Evolutionary conservation across 768 basidiomycete species (phyloP), one percentile per base, ranked within the genome.

Genomic region (Leucogyrophana mollusca): DNA sequence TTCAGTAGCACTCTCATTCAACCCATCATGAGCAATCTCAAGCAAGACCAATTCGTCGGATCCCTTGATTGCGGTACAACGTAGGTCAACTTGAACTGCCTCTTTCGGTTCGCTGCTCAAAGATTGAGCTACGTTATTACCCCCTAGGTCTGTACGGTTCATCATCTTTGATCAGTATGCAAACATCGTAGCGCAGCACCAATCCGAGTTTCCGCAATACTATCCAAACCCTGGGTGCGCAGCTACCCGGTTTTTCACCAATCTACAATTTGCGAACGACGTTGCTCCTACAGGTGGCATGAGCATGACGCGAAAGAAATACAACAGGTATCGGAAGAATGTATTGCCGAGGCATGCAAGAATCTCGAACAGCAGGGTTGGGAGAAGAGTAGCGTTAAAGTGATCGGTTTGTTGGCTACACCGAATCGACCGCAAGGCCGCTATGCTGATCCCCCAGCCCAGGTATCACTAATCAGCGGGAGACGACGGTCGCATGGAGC

Each of bases 401-500:
- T 89, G 52, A 90, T 99, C 54, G 95, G 94, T 93, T 58, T 52
- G 84, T 69, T 14, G 35, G 27, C 46, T 27, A 32, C 22, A 42
- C 16, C 22, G 6, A 14, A 23, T 17, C 20, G 8, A 34, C 44
- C 20, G n/a, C n/a, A n/a, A n/a, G n/a, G n/a, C n/a, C 36, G 25
- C 40, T 34, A 16, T 49, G 42, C 43, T n/a, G 45, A 34, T n/a
- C 27, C 14, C 27, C 35, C n/a, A n/a, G n/a, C n/a, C 23, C 54
- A 86, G 88, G 94, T 20, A 90, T 98, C 68, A 97, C 95, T 34
- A 99, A 97, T 62, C 95, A 98, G 68, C 85, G 96, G 45, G 96
- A 98, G 67, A 98, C 96, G 1, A 83, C 94, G 2, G 83, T 98
- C 23, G 89, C 83, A 14, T 98, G 96, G 96, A 90, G 89, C 61